Conservation (phyloP, 768 basidiomycete genomes). For the Cubamyces lactineus region DNA sequence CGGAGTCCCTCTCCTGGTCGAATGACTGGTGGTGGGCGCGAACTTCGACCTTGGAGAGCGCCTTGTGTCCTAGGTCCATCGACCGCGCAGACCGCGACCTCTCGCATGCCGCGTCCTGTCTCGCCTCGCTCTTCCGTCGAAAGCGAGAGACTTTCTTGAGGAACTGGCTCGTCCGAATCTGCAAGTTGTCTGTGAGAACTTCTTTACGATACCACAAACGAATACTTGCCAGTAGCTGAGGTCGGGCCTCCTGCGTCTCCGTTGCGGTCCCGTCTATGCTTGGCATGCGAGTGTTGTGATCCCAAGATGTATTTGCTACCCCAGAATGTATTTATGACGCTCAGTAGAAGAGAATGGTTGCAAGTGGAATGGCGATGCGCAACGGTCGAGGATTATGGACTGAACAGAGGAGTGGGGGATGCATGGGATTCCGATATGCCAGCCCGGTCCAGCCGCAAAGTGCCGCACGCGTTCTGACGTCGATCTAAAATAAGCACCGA, state of each 20-base stretch:
- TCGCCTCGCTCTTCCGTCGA: conserved; percentile 26
- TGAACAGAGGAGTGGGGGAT: not conserved
- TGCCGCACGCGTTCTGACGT: not conserved
- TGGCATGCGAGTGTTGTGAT: not conserved
- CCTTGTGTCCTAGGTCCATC: conserved; percentile 30
- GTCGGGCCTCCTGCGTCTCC: conserved; percentile 19
- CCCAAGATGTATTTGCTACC: too few relatives aligned
- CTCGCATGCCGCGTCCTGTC: conserved; percentile 15
- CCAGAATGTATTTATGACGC: too few relatives aligned
- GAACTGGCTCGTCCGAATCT: conserved; percentile 33
- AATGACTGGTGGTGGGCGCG: conserved; percentile 21
- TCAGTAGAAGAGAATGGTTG: too few relatives aligned
- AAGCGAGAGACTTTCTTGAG: conserved; percentile 33
- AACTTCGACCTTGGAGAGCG: conserved; percentile 19
- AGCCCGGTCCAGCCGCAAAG: not conserved
- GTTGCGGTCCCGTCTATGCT: conserved; percentile 10
- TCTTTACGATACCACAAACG: not conserved
- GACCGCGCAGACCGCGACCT: conserved; percentile 21
- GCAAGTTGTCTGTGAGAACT: conserved; percentile 15
- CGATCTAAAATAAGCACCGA: not conserved
- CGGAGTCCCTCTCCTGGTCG: conserved; percentile 20
- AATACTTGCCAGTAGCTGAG: conserved; percentile 25
- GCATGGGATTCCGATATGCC: conserved; percentile 4
- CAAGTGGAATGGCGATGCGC: too few relatives aligned
- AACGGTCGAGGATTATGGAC: too few relatives aligned